Evolutionary conservation across 495 filamentous ascomycete genomes (phyloP).

Genomic region (Hypoxylon lenormandii): DNA sequence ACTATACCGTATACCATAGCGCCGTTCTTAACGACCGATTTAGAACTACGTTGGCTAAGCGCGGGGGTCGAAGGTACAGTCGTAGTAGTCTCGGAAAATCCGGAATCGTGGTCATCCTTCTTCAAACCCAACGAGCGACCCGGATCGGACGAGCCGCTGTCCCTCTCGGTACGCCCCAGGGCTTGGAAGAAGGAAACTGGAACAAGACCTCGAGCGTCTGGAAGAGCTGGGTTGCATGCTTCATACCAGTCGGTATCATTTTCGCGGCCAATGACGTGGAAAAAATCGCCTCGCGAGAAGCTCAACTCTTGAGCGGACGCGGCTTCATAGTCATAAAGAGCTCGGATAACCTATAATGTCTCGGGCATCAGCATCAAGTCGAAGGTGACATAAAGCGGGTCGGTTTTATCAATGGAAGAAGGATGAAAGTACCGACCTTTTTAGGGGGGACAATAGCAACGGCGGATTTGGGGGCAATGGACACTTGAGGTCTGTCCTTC

Average conservation of each 20-base stretch:
- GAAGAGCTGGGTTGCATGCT: conserved; percentile 93
- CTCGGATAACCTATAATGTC: conserved; percentile 84
- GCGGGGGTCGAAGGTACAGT: conserved; percentile 65
- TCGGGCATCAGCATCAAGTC: conserved; percentile 46
- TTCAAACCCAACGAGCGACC: conserved; percentile 67
- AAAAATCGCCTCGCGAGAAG: conserved; percentile 95
- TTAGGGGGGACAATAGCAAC: conserved; percentile 95
- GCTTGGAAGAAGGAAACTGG: conserved; percentile 93
- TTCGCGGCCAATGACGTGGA: conserved; percentile 97
- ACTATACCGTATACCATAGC: conserved; percentile 97
- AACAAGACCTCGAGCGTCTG: conserved; percentile 88
- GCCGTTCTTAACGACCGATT: conserved; percentile 72
- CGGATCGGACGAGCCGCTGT: conserved; percentile 81
- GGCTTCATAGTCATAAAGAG: conserved; percentile 90
- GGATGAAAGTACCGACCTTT: conserved; percentile 73
- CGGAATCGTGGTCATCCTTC: conserved; percentile 53
- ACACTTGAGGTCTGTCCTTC: conserved; percentile 82
- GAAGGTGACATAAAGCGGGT: conserved; percentile 21
- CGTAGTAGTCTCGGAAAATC: conserved; percentile 62
- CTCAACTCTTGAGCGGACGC: conserved; percentile 81
- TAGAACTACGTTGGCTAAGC: conserved; percentile 64
- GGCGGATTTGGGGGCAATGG: conserved; percentile 91
- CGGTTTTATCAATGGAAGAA: conserved; percentile 6
- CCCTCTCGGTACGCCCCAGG: conserved; percentile 87
- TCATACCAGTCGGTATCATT: conserved; percentile 97